Conservation (phyloP, 495 filamentous ascomycete genomes). For the Tetracladium setigerum region DNA sequence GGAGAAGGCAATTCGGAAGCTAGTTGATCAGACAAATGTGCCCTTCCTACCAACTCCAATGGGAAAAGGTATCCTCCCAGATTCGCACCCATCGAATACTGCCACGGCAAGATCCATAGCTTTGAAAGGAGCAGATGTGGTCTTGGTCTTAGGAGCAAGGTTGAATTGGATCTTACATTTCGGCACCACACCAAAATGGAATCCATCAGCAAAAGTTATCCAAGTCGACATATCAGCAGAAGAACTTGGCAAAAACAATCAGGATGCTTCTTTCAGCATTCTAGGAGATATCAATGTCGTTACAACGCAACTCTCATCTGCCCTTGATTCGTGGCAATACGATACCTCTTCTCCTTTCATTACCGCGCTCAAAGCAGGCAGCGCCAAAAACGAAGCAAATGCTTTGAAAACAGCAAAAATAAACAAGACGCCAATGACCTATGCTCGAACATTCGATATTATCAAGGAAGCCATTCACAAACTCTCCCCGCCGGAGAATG, state of each 20-base stretch:
- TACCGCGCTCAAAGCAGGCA: slow-evolving; percentile 21
- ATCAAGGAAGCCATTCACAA: slow-evolving; percentile 37
- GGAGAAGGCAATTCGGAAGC: slow-evolving; percentile 35
- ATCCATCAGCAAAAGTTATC: slow-evolving; percentile 41
- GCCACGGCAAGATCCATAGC: slow-evolving; percentile 52
- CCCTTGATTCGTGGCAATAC: slow-evolving; percentile 39
- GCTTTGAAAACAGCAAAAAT: slow-evolving; percentile 31
- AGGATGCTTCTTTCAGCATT: slow-evolving; percentile 39
- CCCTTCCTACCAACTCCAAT: slow-evolving; percentile 59
- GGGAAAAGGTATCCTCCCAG: slow-evolving; percentile 55
- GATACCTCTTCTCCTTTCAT: slow-evolving; percentile 27
- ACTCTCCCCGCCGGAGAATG: slow-evolving; percentile 33
- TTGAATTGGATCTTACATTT: slow-evolving; percentile 62
- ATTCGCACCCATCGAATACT: slow-evolving; percentile 47
- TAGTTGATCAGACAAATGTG: slow-evolving; percentile 45
- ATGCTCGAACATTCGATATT: slow-evolving; percentile 45
- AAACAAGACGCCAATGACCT: slow-evolving; percentile 39
- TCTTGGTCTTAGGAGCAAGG: slow-evolving; percentile 51
- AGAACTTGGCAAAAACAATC: slow-evolving; percentile 45
- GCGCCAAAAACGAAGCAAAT: slow-evolving; percentile 38
- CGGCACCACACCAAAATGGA: slow-evolving; percentile 53
- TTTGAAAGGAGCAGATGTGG: slow-evolving; percentile 49
- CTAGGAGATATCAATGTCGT: slow-evolving; percentile 47
- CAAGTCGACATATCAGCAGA: slow-evolving; percentile 54
- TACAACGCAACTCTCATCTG: slow-evolving; percentile 35